These are phyloP conservation scores for Botrytis deweyae DNA, from an alignment of 2,329 filamentous ascomycete genomes.

Conservation along the genomic window DNA sequence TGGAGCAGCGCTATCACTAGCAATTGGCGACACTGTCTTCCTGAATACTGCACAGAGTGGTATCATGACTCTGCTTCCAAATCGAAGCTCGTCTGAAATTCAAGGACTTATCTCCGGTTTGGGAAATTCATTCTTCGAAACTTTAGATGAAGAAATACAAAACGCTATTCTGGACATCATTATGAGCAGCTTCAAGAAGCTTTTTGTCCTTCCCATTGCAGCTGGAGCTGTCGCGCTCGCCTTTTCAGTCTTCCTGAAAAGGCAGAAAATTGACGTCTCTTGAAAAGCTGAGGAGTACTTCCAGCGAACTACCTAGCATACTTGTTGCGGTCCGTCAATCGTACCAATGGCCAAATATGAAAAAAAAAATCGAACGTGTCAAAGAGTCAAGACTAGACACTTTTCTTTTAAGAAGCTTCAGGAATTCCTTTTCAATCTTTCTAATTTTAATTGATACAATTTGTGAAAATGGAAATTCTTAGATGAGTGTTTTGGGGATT, in stretches of 20 bases:
- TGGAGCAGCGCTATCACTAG: neutral
- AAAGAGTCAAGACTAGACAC: neutral
- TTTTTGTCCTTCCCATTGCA: conserved; percentile 35
- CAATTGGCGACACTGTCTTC: conserved; percentile 5
- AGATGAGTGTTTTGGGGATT: neutral
- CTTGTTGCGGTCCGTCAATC: neutral
- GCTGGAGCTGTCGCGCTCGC: conserved; percentile 35
- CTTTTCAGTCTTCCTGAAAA: conserved; percentile 32
- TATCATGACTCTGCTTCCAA: neutral
- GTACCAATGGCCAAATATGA: neutral
- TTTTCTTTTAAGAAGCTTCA: neutral
- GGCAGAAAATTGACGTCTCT: conserved; percentile 25
- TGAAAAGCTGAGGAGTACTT: neutral
- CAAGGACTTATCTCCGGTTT: conserved; percentile 27
- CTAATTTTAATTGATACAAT: neutral
- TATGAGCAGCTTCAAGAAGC: conserved; percentile 33
- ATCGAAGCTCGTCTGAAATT: neutral
- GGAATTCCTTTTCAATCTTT: neutral
- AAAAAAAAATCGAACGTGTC: neutral
- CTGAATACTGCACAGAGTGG: neutral
- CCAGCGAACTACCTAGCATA: neutral
- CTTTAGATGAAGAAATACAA: conserved; percentile 19
- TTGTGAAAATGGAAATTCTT: neutral
- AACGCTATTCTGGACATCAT: conserved; percentile 33
- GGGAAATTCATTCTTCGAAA: conserved; percentile 19